Percentiles rank a stretch among this genome's conserved stretches.
These are phyloP conservation scores for Elsinoe fawcettii DNA, from an alignment of 2,329 filamentous ascomycete genomes.

Conservation along the genomic window DNA sequence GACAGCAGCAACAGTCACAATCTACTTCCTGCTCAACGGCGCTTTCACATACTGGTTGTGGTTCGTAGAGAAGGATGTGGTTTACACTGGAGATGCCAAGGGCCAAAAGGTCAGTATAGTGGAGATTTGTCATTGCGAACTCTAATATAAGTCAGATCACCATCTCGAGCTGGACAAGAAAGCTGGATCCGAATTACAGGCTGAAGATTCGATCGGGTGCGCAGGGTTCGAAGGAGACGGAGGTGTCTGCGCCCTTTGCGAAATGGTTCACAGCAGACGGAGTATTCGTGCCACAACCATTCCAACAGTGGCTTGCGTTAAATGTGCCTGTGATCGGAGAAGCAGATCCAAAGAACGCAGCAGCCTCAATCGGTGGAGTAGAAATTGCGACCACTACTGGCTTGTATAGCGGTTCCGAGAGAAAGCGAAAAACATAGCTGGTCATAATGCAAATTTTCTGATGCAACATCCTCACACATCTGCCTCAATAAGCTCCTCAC, in stretches of 20 bases:
- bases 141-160: conserved; percentile 50
- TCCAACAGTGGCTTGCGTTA: conserved; percentile 70
- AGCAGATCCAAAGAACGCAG: conserved; percentile 51
- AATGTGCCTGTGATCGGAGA: conserved; percentile 58
- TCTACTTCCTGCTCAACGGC: conserved; percentile 73
- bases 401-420: not conserved
- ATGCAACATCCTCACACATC: too few species aligned
- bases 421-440: not conserved
- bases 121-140: not conserved
- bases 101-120: conserved; percentile 55
- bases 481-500: too few species aligned
- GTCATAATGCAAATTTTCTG: too few species aligned
- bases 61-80: conserved; percentile 68
- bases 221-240: conserved; percentile 33
- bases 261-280: conserved; percentile 69
- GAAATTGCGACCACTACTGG: not conserved
- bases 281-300: conserved; percentile 64
- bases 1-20: conserved; percentile 68
- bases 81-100: conserved; percentile 68
- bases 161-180: conserved; percentile 64
- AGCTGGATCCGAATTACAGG: conserved; percentile 74
- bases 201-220: conserved; percentile 47
- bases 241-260: conserved; percentile 58
- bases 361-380: conserved; percentile 28
- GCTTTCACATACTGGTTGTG: conserved; percentile 77